Conservation (phyloP, 2,329 filamentous ascomycete genomes). For the Fusarium sp. region DNA sequence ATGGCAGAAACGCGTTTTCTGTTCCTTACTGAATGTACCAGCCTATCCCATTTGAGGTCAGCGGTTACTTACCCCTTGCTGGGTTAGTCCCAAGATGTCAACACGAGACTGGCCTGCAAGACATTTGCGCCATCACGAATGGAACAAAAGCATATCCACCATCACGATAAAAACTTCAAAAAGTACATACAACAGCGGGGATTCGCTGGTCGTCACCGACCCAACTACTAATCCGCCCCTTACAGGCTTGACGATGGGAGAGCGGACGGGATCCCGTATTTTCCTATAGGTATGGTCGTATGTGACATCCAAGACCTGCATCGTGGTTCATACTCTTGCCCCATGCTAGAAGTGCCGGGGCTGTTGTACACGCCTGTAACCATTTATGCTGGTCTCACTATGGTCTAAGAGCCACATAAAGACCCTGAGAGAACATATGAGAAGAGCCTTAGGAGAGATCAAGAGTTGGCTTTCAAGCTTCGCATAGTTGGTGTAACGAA, state of each 20-base stretch:
- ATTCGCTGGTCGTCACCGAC: neutral
- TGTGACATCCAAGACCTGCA: neutral
- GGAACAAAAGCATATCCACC: neutral
- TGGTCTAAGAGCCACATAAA: rapidly evolving
- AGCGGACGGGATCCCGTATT: slow-evolving; percentile 1
- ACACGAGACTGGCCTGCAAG: neutral
- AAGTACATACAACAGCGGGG: neutral
- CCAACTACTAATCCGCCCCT: slow-evolving; percentile 2
- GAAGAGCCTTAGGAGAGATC: neutral
- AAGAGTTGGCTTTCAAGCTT: neutral
- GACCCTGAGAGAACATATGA: rapidly evolving
- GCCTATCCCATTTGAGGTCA: neutral
- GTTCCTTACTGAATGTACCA: neutral
- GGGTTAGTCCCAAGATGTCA: neutral
- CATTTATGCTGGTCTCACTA: rapidly evolving
- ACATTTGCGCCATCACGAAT: neutral
- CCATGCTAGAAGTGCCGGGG: rapidly evolving
- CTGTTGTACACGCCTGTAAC: rapidly evolving
- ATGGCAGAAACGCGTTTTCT: neutral
- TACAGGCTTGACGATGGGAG: neutral
- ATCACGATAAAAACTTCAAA: neutral
- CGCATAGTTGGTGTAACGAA: rapidly evolving
- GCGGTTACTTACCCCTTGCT: no score
- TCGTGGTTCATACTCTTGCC: rapidly evolving
- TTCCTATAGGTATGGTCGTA: neutral